A percentile compares a stretch with the other conserved stretches of the same genome.
Conservation (phyloP, 208 protist species). For the Leptomonas pyrrhocoris region DNA sequence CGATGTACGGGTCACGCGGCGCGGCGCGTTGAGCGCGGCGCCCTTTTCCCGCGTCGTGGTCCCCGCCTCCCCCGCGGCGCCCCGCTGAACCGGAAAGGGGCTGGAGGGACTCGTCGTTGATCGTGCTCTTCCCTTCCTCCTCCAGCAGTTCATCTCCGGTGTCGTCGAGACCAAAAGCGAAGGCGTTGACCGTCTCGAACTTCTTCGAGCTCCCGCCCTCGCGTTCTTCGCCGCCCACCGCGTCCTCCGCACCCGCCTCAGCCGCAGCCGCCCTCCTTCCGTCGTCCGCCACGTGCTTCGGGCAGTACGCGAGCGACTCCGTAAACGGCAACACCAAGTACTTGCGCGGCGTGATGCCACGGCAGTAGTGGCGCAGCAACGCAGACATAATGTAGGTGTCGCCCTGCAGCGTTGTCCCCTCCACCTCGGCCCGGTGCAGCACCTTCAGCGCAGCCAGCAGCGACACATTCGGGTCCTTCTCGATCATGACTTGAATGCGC, state of each 20-base stretch:
- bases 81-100: background rate
- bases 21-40: slow-evolving; percentile 15
- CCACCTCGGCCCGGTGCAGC: slow-evolving; percentile 80
- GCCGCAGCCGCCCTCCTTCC: background rate
- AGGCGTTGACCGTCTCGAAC: slow-evolving; percentile 31
- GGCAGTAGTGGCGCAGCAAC: slow-evolving; percentile 70
- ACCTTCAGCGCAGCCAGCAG: slow-evolving; percentile 80
- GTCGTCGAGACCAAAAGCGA: slow-evolving; percentile 38
- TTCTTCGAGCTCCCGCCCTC: background rate
- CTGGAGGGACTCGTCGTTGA: slow-evolving; percentile 21
- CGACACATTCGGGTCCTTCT: slow-evolving; percentile 33
- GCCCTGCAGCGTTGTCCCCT: slow-evolving; percentile 73
- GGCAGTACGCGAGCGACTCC: slow-evolving; percentile 48
- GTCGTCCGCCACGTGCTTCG: slow-evolving; percentile 29
- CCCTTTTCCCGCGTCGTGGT: slow-evolving; percentile 24
- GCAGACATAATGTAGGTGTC: slow-evolving; percentile 67
- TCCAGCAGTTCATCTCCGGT: slow-evolving; percentile 44
- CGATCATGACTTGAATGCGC: slow-evolving; percentile 64
- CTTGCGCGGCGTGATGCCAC: slow-evolving; percentile 53
- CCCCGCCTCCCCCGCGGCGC: slow-evolving; percentile 15
- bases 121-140: slow-evolving; percentile 20
- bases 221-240: background rate
- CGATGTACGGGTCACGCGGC: slow-evolving; percentile 33
- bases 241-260: background rate
- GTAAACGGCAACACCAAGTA: slow-evolving; percentile 57